Conservation (phyloP, 2,329 filamentous ascomycete genomes). For the Botrytis elliptica region DNA sequence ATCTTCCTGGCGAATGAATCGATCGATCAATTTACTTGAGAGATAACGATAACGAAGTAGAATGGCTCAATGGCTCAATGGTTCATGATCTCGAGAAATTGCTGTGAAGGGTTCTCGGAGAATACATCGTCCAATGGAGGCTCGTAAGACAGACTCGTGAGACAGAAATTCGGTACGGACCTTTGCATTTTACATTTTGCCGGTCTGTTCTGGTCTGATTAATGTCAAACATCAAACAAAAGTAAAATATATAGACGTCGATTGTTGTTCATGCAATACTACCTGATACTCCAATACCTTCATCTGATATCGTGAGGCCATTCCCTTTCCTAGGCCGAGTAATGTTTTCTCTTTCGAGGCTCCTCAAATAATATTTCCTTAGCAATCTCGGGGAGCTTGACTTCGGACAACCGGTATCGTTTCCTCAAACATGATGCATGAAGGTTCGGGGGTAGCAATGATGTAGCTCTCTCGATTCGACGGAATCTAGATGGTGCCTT, state of each 20-base stretch:
- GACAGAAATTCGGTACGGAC: conserved; percentile 2
- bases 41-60: neutral
- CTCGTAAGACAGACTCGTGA: neutral
- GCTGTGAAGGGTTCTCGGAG: neutral
- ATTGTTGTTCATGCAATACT: neutral
- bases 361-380: neutral
- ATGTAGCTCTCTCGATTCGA: conserved; percentile 1
- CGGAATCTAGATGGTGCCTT: neutral
- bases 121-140: neutral
- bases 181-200: conserved; percentile 1
- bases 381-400: neutral
- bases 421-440: neutral
- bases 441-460: neutral
- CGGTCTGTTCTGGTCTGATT: neutral
- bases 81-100: neutral
- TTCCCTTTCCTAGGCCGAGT: neutral
- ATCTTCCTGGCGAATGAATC: neutral
- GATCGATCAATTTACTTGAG: neutral
- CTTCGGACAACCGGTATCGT: neutral
- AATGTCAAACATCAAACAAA: neutral
- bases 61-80: neutral
- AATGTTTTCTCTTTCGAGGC: neutral
- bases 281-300: neutral
- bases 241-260: neutral
- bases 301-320: neutral